Percentiles rank a stretch among this genome's conserved stretches.
Evolutionary conservation across 2,329 filamentous ascomycete genomes (phyloP).

Genomic region (Seiridium unicorne): DNA sequence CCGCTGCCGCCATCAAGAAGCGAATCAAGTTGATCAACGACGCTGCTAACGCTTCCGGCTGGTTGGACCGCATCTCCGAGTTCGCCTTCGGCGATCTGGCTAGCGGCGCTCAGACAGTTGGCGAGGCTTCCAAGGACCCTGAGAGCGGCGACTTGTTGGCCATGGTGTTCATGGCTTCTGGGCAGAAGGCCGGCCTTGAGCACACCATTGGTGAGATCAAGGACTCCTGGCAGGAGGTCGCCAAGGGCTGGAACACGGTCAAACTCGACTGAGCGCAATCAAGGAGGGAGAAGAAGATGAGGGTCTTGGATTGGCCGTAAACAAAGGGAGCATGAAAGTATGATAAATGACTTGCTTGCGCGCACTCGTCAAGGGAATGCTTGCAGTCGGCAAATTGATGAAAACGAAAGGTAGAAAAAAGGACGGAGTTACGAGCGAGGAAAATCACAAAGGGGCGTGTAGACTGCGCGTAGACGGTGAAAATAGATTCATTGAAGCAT

Average conservation of each 20-base stretch:
- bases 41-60: constrained; percentile 29
- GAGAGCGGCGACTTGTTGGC: constrained; percentile 16
- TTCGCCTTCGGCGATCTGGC: constrained; percentile 26
- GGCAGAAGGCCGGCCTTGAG: constrained; percentile 11
- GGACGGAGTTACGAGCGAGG: no score
- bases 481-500: no score
- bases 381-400: no score
- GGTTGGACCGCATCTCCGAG: constrained; percentile 34
- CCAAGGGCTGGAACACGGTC: constrained; percentile 34
- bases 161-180: constrained; percentile 25
- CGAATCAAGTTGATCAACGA: constrained; percentile 30
- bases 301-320: no score
- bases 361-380: no score
- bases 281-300: neutral
- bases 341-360: no score
- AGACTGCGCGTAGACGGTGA: no score
- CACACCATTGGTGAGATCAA: constrained; percentile 4
- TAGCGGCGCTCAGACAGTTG: constrained; percentile 4
- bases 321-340: no score
- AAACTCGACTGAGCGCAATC: constrained; percentile 27
- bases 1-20: constrained; percentile 26
- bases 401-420: no score
- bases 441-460: no score
- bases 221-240: constrained; percentile 31
- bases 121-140: constrained; percentile 12